phyloP scores from a whole-genome alignment of 352 stramenopile species.

The Phytopythium aichiense region DNA sequence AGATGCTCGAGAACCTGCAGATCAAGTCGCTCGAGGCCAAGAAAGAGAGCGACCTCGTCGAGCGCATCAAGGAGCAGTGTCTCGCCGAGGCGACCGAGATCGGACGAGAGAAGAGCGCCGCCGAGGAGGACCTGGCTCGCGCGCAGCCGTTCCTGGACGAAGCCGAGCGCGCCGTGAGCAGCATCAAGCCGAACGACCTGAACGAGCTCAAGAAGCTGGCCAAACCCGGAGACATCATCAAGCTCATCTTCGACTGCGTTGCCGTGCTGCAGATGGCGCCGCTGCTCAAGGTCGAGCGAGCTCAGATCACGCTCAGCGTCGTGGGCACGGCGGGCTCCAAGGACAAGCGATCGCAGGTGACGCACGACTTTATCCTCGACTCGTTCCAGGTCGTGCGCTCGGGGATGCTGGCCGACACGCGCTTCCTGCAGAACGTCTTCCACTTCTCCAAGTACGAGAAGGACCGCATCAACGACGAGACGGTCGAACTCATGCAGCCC shows the following conservation, averaged over 20 bases:
- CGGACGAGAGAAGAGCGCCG: slow-evolving; percentile 78
- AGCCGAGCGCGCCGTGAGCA: slow-evolving; percentile 79
- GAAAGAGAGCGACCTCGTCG: slow-evolving; percentile 87
- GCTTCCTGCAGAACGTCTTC: slow-evolving; percentile 89
- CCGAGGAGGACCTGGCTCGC: slow-evolving; percentile 86
- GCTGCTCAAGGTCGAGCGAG: slow-evolving; percentile 65
- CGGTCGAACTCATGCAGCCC: slow-evolving; percentile 88
- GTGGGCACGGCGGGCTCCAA: slow-evolving; percentile 33
- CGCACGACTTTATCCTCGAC: slow-evolving; percentile 79
- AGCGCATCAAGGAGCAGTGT: slow-evolving; percentile 86
- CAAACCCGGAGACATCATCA: slow-evolving; percentile 90
- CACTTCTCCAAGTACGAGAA: slow-evolving; percentile 90
- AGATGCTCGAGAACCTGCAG: slow-evolving; percentile 77
- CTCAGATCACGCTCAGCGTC: slow-evolving; percentile 56
- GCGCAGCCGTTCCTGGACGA: slow-evolving; percentile 90
- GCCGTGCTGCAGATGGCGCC: slow-evolving; percentile 85
- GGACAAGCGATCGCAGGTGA: slow-evolving; percentile 64
- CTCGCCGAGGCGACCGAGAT: slow-evolving; percentile 76
- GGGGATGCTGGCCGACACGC: slow-evolving; percentile 84
- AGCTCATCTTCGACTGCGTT: slow-evolving; percentile 92
- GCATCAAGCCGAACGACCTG: slow-evolving; percentile 88
- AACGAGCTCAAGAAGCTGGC: slow-evolving; percentile 92
- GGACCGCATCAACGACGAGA: slow-evolving; percentile 93
- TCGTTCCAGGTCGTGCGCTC: slow-evolving; percentile 83
- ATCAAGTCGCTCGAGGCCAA: slow-evolving; percentile 85